A percentile compares a stretch with the other conserved stretches of the same genome.
phyloP scores from a whole-genome alignment of 139 green algal genomes.

The Chlorella sp. region DNA sequence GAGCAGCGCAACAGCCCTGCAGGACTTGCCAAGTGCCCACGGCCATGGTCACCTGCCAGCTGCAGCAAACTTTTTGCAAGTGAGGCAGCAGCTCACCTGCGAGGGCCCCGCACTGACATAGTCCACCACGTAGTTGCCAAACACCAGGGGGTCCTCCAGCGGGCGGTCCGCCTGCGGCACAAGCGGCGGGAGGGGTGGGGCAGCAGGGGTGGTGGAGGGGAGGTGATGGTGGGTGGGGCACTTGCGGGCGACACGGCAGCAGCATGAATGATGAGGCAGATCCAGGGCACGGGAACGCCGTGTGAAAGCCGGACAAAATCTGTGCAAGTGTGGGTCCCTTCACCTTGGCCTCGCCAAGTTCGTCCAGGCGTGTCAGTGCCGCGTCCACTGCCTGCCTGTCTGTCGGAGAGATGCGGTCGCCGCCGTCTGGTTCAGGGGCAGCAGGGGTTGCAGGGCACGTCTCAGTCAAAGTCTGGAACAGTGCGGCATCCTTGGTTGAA shows the following conservation, averaged over 20 bases:
- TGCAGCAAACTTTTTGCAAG: too few relatives aligned
- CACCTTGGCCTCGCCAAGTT: slow-evolving; percentile 37
- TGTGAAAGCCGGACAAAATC: too few relatives aligned
- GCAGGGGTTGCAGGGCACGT: too few relatives aligned
- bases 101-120: slow-evolving; percentile 49
- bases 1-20: too few relatives aligned
- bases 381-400: slow-evolving; percentile 41
- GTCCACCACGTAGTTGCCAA: slow-evolving; percentile 81
- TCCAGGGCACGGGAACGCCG: too few relatives aligned
- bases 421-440: slow-evolving; percentile 54
- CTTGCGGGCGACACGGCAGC: background rate
- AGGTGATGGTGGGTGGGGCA: too few relatives aligned
- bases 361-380: slow-evolving; percentile 59
- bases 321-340: too few relatives aligned
- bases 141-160: slow-evolving; percentile 73
- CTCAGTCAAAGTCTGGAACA: too few relatives aligned
- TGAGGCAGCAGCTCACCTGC: too few relatives aligned
- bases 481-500: too few relatives aligned
- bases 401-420: slow-evolving; percentile 40
- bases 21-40: background rate
- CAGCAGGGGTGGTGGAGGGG: too few relatives aligned
- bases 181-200: too few relatives aligned
- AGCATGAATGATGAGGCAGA: background rate
- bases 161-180: slow-evolving; percentile 68
- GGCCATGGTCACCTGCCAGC: background rate